These are phyloP conservation scores for Serendipita indica DNA, from an alignment of 768 basidiomycete species.

Conservation along the genomic window DNA sequence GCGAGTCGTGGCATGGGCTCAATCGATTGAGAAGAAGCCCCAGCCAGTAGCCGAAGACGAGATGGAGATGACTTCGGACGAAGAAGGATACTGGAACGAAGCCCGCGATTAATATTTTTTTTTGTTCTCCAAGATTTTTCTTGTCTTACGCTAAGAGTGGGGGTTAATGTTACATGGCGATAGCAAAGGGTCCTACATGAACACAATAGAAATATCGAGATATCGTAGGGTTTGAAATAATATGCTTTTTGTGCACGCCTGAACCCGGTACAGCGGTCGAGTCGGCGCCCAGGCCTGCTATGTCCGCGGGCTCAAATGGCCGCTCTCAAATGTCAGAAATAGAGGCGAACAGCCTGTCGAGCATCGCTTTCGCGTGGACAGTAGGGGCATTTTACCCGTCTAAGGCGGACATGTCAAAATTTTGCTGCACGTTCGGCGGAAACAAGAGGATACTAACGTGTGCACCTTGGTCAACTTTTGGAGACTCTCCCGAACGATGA, in stretches of 20 bases:
- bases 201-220: too few species aligned
- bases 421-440: not conserved
- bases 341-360: slow-evolving; percentile 22
- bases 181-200: too few species aligned
- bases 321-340: too few species aligned
- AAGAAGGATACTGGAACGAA: not conserved
- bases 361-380: slow-evolving; percentile 54
- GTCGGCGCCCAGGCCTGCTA: too few species aligned
- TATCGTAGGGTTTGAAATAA: too few species aligned
- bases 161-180: too few species aligned
- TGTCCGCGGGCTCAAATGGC: too few species aligned
- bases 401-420: slow-evolving; percentile 21
- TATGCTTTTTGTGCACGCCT: too few species aligned
- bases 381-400: slow-evolving; percentile 92
- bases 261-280: too few species aligned
- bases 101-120: too few species aligned
- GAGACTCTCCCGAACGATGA: slow-evolving; percentile 83
- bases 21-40: not conserved
- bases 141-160: too few species aligned
- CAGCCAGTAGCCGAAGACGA: not conserved
- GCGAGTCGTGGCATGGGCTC: not conserved
- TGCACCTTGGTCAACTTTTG: slow-evolving; percentile 77
- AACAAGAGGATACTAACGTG: slow-evolving; percentile 38
- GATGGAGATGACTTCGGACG: not conserved
- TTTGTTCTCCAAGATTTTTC: too few species aligned